Evolutionary conservation across 1,284 basidiomycete species (phyloP), one percentile per base, ranked within the genome.

Genomic region (Cryptococcus sp.): DNA sequence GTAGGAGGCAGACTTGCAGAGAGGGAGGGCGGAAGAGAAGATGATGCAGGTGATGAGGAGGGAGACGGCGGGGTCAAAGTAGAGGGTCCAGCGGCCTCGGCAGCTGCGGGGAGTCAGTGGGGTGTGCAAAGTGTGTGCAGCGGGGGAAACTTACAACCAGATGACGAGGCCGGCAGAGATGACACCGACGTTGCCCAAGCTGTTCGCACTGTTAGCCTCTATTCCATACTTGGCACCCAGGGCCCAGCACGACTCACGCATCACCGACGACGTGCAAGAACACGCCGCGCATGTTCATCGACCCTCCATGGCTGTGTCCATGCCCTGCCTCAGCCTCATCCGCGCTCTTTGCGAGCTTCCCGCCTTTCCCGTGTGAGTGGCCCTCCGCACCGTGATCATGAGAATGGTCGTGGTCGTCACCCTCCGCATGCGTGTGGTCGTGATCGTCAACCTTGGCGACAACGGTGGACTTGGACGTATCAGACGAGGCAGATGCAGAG

Each of bases 211-310:
- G 40, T 49, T 35, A 42, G 36, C 20, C 36, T 20, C 1, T 16
- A 4, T 36, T n/a, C 12, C 13, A 13, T 43, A 7, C 18, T 21
- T n/a, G n/a, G n/a, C 36, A 15, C n/a, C 23, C 24, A 9, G 20
- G 4, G 23, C n/a, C 15, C 7, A 37, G 12, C 9, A 7, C 12
- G 13, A 73, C 77, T 71, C 57, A 78, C 62, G 96, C 96, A 78
- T 99, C 96, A 37, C 96, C 95, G 42, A 98, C 77, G 24, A 98
- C 95, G 77, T 98, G 96, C 23, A 98, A 79, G 55, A 98, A 82
- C 3, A 98, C 83, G 33, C 93, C 96, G 36, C 82, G 88, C 93
- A 98, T 98, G 79, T 98, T 99, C 95, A 99, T 98, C 5, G 87
- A 89, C 3, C 77, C 80, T 8, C 53, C 62, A 36, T 69, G 66